Percentiles rank a stretch among this genome's conserved stretches.
Conservation (phyloP, 1,284 basidiomycete genomes). For the Austroboletus niveus region DNA sequence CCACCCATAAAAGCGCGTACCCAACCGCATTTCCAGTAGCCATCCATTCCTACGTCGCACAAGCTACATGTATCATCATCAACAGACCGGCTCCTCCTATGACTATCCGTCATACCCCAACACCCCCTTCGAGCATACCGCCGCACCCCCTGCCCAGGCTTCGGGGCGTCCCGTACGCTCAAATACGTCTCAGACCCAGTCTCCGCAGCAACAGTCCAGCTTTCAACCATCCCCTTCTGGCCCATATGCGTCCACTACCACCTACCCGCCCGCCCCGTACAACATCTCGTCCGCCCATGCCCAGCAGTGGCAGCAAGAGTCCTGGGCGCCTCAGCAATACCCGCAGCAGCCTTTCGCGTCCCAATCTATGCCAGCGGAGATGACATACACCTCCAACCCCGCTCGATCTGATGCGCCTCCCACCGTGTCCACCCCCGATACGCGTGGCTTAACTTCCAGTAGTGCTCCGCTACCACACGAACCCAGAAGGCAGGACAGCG, state of each 20-base stretch:
- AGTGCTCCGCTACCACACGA: conserved; percentile 26
- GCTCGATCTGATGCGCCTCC: conserved; percentile 31
- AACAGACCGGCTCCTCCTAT: conserved; percentile 45
- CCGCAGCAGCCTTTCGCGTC: conserved; percentile 28
- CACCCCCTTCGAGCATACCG: conserved; percentile 37
- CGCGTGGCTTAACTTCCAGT: conserved; percentile 27
- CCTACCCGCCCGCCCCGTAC: conserved; percentile 29
- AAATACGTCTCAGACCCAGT: conserved; percentile 41
- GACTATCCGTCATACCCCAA: conserved; percentile 48
- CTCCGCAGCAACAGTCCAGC: conserved; percentile 31
- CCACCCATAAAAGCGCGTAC: conserved; percentile 32
- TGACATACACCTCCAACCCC: conserved; percentile 35
- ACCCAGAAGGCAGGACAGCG: conserved; percentile 33
- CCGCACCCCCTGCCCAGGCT: conserved; percentile 36
- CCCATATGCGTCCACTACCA: conserved; percentile 24
- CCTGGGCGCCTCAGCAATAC: conserved; percentile 37
- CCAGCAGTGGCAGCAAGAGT: conserved; percentile 35
- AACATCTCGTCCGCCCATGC: conserved; percentile 31
- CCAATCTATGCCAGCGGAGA: conserved; percentile 28
- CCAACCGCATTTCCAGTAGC: conserved; percentile 17
- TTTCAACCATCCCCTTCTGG: conserved; percentile 29
- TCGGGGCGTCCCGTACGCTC: conserved; percentile 35
- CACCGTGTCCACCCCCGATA: conserved; percentile 25
- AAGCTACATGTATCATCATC: conserved; percentile 47
- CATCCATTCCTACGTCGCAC: conserved; percentile 12